phyloP scores from a whole-genome alignment of 305 asterid genomes.

The Solanum hybrid region DNA sequence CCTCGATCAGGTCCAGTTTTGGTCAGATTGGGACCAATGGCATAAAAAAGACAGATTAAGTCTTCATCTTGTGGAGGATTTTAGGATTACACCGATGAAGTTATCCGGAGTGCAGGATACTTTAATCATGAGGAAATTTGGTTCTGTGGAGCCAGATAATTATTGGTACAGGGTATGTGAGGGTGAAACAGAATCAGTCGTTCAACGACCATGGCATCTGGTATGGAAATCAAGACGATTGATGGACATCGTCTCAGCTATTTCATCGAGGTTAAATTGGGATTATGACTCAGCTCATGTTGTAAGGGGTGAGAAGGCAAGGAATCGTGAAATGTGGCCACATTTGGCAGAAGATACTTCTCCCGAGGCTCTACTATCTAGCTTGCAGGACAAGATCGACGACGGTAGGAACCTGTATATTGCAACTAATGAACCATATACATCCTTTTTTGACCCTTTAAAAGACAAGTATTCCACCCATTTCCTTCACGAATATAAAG shows the following conservation, averaged over 20 bases:
- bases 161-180: conserved; percentile 87
- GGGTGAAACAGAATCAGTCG: conserved; percentile 46
- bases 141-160: conserved; percentile 67
- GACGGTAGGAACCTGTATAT: conserved; percentile 66
- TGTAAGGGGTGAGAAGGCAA: conserved; percentile 69
- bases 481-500: conserved; percentile 61
- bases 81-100: conserved; percentile 51
- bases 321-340: conserved; percentile 57
- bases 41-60: conserved; percentile 37
- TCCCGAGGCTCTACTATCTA: conserved; percentile 42
- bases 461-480: conserved; percentile 57
- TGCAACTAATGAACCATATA: conserved; percentile 45
- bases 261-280: conserved; percentile 59
- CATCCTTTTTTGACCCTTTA: conserved; percentile 47
- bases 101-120: conserved; percentile 43
- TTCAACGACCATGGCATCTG: conserved; percentile 70
- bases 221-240: conserved; percentile 59
- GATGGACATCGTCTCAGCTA: conserved; percentile 52
- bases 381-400: conserved; percentile 36
- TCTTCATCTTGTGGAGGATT: conserved; percentile 71
- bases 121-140: conserved; percentile 74
- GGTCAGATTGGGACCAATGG: conserved; percentile 66
- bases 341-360: conserved; percentile 59
- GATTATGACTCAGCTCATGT: conserved; percentile 64
- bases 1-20: conserved; percentile 55